These are phyloP conservation scores for Boechera divaricarpa DNA, from an alignment of 345 rosid species.

Conservation along the genomic window DNA sequence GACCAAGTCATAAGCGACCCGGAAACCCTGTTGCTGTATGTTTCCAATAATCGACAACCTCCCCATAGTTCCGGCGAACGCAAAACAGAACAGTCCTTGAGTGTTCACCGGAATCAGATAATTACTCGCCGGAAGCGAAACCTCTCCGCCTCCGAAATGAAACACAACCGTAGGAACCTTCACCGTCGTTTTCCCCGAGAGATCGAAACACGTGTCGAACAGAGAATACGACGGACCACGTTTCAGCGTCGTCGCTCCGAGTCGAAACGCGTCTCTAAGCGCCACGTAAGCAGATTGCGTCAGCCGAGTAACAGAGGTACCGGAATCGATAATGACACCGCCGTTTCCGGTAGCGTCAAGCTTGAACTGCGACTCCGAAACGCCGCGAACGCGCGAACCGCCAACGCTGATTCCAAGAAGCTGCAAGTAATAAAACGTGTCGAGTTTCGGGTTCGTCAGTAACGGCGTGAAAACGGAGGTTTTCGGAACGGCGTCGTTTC, in stretches of 20 bases:
- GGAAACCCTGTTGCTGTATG: constrained; percentile 93
- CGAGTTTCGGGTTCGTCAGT: constrained; percentile 73
- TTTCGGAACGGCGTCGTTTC: constrained; percentile 64
- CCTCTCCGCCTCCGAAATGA: constrained; percentile 67
- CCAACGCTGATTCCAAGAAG: constrained; percentile 90
- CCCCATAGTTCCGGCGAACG: constrained; percentile 91
- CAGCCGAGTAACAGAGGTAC: constrained; percentile 78
- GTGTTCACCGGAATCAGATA: constrained; percentile 83
- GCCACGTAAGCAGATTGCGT: constrained; percentile 68
- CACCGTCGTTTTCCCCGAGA: constrained; percentile 65
- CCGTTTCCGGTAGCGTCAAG: constrained; percentile 73
- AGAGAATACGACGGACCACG: constrained; percentile 63
- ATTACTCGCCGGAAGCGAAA: constrained; percentile 84
- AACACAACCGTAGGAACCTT: constrained; percentile 84
- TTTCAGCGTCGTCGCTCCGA: constrained; percentile 52
- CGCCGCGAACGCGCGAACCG: constrained; percentile 69
- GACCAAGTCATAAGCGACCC: constrained; percentile 78
- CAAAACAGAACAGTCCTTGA: constrained; percentile 82
- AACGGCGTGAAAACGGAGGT: constrained; percentile 78
- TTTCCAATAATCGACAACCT: constrained; percentile 89
- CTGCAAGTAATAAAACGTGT: constrained; percentile 86
- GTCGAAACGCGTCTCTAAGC: constrained; percentile 65
- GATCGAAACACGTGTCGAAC: constrained; percentile 83
- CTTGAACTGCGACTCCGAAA: constrained; percentile 72
- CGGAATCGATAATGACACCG: constrained; percentile 89